phyloP scores from a whole-genome alignment of 441 rosid genomes.

The Erodium trifolium region DNA sequence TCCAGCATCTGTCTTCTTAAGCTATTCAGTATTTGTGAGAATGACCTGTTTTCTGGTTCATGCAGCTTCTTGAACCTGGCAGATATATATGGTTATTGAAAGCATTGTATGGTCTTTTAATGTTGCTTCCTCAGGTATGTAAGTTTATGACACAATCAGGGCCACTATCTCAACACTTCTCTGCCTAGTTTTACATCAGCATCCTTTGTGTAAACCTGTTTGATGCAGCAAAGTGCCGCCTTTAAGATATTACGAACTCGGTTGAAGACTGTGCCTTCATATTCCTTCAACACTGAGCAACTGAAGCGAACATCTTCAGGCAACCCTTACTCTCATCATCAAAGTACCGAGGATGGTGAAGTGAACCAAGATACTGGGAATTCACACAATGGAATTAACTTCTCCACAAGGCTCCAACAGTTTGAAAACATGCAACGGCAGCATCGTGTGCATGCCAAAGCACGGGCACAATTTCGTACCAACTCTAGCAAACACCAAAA shows the following conservation, averaged over 20 bases:
- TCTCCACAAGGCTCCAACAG: constrained; percentile 65
- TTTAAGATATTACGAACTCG: constrained; percentile 84
- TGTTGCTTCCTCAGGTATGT: constrained; percentile 97
- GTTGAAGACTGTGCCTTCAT: constrained; percentile 78
- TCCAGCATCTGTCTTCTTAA: neutral
- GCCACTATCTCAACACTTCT: neutral
- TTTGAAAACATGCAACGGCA: constrained; percentile 81
- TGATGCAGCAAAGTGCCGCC: constrained; percentile 88
- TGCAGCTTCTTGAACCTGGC: constrained; percentile 95
- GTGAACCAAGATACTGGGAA: constrained; percentile 41
- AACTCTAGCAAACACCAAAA: constrained; percentile 33
- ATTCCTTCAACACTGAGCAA: constrained; percentile 67
- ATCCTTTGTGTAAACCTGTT: neutral
- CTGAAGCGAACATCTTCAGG: constrained; percentile 63
- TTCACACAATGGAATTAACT: constrained; percentile 72
- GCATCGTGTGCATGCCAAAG: constrained; percentile 66
- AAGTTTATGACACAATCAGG: neutral
- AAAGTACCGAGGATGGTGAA: constrained; percentile 58
- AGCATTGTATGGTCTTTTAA: constrained; percentile 89
- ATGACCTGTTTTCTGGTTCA: constrained; percentile 17
- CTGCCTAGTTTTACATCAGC: too few relatives aligned
- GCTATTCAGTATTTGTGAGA: constrained; percentile 6
- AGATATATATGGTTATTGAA: constrained; percentile 81
- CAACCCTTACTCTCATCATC: constrained; percentile 34
- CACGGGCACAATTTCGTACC: constrained; percentile 44